Evolutionary conservation across 169 alveolate species (phyloP), one percentile per base, ranked within the genome.

Genomic region (Perkinsus chesapeaki): DNA sequence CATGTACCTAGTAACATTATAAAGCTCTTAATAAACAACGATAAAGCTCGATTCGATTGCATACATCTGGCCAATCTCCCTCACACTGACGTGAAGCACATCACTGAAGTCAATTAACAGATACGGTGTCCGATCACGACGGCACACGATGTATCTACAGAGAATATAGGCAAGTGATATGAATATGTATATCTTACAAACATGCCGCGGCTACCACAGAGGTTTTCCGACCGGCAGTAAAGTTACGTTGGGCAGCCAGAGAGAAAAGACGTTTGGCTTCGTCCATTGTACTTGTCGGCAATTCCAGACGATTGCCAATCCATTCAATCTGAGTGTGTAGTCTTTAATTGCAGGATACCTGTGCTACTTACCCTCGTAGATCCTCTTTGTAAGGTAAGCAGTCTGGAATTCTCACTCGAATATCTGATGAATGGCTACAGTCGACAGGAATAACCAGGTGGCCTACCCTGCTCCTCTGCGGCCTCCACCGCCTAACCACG

Each of bases 81-180:
- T 97, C n/a, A 98, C 98, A 39, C 98, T 98, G 37, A 97, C 96
- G 93, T 96, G 97, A 39, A 98, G 96, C 10, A 97, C 98, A 92
- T 98, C 99, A 90, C 99, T 96, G 95, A 98, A 98, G 95, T 98
- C 99, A 19, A 98, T 98, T 37, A 98, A 96, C 94, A 98, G 96
- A 73, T 97, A 98, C 0, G 99, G 99, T 5, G 99, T 96, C 94
- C 97, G 96, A 94, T 97, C 98, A n/a, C 98, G 92, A 48, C 99
- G 95, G 94, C 99, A 98, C 39, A 98, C 98, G 23, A 98, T 97
- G 96, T 98, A 98, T 60, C 82, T 60, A 47, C 72, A 60, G 31
- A 23, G 12, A 34, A 16, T 20, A 5, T 27, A 23, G 27, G 7
- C 3, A 20, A 34, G 31, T 60, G 23, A 60, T 1, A 16, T 20